Base-by-base conservation (phyloP, 345 rosid species). In the Hypericum androsaemum region DNA sequence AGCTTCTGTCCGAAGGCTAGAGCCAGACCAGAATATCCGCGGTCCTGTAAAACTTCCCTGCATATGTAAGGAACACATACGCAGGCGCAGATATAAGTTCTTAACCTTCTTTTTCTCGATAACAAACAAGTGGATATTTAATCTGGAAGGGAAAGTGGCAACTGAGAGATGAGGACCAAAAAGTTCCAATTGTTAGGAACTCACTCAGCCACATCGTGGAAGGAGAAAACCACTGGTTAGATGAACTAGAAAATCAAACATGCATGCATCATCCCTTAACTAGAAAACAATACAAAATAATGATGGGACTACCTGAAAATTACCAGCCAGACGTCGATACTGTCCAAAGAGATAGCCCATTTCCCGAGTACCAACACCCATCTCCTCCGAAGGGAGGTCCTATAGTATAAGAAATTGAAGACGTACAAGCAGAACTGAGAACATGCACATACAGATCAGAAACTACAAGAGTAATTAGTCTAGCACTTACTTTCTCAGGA, bases 31-130 rank as follows among this genome's bases (percentile, higher is more conserved):
- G 66, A 80, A 88, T 77, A 81, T 81, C 66, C 88, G 77, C 22
- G 98, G 95, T 67, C 95, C 97, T 76, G 94, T 78, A 80, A 81
- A 92, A 80, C 97, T 92, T 78, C 98, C 98, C 97, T 92, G 95
- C 94, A 84, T 69, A 79, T 78, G 86, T 67, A 43, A 72, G 68
- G 73, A 62, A 74, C 64, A 60, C 59, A 71, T 64, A 75, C 67
- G 64, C 65, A 80, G 54, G 44, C 49, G 44, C 38, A 65, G 64
- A 63, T 40, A 71, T 57, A 65, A 54, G 68, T 50, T 51, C 53
- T 42, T 60, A 41, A 48, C 63, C 53, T 47, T 56, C 37, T 51
- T 53, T 53, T 41, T 57, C 39, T 43, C 10, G 12, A 37, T 22
- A 22, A 1, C 4, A 22, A 22, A 22, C 32, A 22, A 22, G 32